phyloP scores from a whole-genome alignment of 2,329 filamentous ascomycete genomes.

The Pseudogymnoascus sp. region DNA sequence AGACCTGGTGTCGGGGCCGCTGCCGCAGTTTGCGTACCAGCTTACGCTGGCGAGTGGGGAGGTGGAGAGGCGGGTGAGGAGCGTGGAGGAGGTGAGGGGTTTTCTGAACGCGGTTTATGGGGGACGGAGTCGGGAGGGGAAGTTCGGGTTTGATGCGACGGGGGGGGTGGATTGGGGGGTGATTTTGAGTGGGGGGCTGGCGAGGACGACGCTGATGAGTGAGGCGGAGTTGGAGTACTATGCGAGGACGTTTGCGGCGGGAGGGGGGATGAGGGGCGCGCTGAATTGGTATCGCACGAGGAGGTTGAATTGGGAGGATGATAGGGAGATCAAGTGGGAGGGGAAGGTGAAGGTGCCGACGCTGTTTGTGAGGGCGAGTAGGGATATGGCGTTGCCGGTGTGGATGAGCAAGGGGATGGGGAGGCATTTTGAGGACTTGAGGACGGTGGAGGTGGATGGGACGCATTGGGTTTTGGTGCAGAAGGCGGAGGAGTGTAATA shows the following conservation, averaged over 20 bases:
- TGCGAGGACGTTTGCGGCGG: constrained; percentile 39
- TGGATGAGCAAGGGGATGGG: constrained; percentile 66
- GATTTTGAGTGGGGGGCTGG: constrained; percentile 49
- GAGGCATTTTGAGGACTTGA: constrained; percentile 51
- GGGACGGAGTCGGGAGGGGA: constrained; percentile 47
- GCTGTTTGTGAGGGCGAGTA: constrained; percentile 65
- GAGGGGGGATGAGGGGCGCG: constrained; percentile 61
- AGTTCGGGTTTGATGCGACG: constrained; percentile 48
- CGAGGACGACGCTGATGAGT: constrained; percentile 50
- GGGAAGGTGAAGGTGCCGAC: constrained; percentile 51
- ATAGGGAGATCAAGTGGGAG: constrained; percentile 48
- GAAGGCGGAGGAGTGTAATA: constrained; percentile 61
- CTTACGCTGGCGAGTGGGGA: constrained; percentile 65
- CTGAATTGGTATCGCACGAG: constrained; percentile 82
- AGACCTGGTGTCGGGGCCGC: constrained; percentile 43
- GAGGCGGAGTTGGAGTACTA: constrained; percentile 72
- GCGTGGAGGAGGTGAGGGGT: constrained; percentile 53
- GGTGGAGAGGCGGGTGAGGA: constrained; percentile 49
- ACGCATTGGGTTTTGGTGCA: constrained; percentile 81
- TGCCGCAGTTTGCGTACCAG: constrained; percentile 77
- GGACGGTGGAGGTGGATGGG: constrained; percentile 55
- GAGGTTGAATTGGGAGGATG: constrained; percentile 68
- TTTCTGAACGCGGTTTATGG: constrained; percentile 68
- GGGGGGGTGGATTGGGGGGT: constrained; percentile 41
- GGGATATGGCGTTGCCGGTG: constrained; percentile 65